Conservation (phyloP, 192 early-diverging fungal species). For the Funneliformis mosseae region DNA sequence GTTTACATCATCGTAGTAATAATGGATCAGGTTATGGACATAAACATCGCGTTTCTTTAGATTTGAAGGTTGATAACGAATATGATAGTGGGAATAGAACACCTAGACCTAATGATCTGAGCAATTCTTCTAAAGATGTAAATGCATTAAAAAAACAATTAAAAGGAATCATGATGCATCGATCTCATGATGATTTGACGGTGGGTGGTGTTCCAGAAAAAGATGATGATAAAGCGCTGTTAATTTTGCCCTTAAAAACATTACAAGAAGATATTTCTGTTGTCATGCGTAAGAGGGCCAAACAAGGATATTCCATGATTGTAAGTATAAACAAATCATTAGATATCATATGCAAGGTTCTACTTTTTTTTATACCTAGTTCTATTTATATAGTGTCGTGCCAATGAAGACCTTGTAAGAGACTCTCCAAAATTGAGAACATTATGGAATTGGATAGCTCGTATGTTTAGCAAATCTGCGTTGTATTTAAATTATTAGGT, state of each 20-base stretch:
- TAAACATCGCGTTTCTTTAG: slow-evolving; percentile 7
- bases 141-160: slow-evolving; percentile 8
- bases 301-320: slow-evolving; percentile 77
- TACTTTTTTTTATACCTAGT: background rate
- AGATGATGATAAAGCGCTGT: slow-evolving; percentile 2
- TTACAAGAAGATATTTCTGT: slow-evolving; percentile 72
- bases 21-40: background rate
- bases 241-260: background rate
- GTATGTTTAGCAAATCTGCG: slow-evolving; percentile 37
- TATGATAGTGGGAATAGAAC: slow-evolving; percentile 20
- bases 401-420: slow-evolving; percentile 51
- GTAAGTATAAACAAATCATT: slow-evolving; percentile 52
- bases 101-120: slow-evolving; percentile 20
- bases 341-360: slow-evolving; percentile 26
- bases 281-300: slow-evolving; percentile 76
- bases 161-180: slow-evolving; percentile 4
- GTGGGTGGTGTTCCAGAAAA: slow-evolving; percentile 25
- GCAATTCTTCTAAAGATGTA: background rate
- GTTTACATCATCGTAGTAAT: background rate
- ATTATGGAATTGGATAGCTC: slow-evolving; percentile 57
- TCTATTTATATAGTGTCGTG: slow-evolving; percentile 38
- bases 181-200: slow-evolving; percentile 26
- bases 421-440: slow-evolving; percentile 51
- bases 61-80: background rate
- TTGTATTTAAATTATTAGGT: background rate